Evolutionary conservation across 2,329 filamentous ascomycete genomes (phyloP).

Genomic region (Hypoxylon sp.): DNA sequence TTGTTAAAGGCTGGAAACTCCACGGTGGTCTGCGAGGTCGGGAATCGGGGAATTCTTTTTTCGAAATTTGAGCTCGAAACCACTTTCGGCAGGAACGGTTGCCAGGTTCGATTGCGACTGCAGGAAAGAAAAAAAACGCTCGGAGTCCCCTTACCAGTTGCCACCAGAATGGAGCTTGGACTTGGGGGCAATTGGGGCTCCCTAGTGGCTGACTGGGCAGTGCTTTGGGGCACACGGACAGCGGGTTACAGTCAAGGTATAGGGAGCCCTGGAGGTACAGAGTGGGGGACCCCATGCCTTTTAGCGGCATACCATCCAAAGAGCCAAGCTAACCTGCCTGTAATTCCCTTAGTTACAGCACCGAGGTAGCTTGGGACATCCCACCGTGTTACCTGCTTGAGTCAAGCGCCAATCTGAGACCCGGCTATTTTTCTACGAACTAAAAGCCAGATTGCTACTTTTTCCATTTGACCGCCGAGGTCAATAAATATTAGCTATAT

Average conservation of each 20-base stretch:
- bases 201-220: slow-evolving; percentile 45
- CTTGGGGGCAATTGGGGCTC: slow-evolving; percentile 47
- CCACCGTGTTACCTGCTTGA: slow-evolving; percentile 24
- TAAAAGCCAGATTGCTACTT: slow-evolving; percentile 30
- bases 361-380: slow-evolving; percentile 25
- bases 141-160: background rate
- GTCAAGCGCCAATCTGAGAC: slow-evolving; percentile 30
- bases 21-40: slow-evolving; percentile 46
- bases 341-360: slow-evolving; percentile 34
- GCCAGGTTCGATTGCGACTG: slow-evolving; percentile 46
- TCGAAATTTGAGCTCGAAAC: slow-evolving; percentile 24
- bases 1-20: slow-evolving; percentile 33
- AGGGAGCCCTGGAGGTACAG: slow-evolving; percentile 10
- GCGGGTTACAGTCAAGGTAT: slow-evolving; percentile 8
- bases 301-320: slow-evolving; percentile 40
- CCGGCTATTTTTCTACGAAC: slow-evolving; percentile 46
- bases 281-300: slow-evolving; percentile 36
- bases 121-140: slow-evolving; percentile 18
- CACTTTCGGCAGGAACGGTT: slow-evolving; percentile 44
- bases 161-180: slow-evolving; percentile 32
- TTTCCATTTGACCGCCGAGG: slow-evolving; percentile 44
- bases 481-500: slow-evolving; percentile 24
- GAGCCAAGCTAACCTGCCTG: slow-evolving; percentile 25
- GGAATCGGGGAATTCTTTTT: slow-evolving; percentile 47
- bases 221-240: background rate